These are phyloP conservation scores for Sarocladium oryzae DNA, from an alignment of 2,329 filamentous ascomycete genomes.

Conservation along the genomic window DNA sequence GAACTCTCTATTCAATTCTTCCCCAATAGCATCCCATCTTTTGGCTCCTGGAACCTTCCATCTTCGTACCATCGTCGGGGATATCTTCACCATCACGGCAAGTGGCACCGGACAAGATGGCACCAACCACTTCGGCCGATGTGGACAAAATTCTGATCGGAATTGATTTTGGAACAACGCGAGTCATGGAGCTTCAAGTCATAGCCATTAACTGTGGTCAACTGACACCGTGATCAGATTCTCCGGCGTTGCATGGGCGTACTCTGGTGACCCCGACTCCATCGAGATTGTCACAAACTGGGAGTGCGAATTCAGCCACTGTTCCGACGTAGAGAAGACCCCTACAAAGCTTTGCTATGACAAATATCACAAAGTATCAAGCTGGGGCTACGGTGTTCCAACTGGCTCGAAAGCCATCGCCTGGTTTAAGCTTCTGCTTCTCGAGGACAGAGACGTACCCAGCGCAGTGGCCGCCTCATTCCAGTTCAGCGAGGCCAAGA, in stretches of 20 bases:
- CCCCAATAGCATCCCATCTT: too few relatives aligned
- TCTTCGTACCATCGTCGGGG: too few relatives aligned
- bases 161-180: constrained; percentile 43
- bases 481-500: constrained; percentile 16
- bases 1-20: too few relatives aligned
- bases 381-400: constrained; percentile 28
- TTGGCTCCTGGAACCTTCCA: too few relatives aligned
- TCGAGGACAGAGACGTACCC: constrained; percentile 25
- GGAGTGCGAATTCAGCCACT: constrained; percentile 16
- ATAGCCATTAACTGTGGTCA: too few relatives aligned
- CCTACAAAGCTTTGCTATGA: constrained; percentile 22
- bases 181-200: too few relatives aligned
- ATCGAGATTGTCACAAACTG: constrained; percentile 27
- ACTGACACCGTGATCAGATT: constrained; percentile 18
- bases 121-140: background rate
- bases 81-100: too few relatives aligned
- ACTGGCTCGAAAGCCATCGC: constrained; percentile 17
- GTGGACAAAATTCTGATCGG: constrained; percentile 27
- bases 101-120: too few relatives aligned
- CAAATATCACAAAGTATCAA: rapidly evolving
- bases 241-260: constrained; percentile 35
- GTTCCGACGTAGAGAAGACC: constrained; percentile 24
- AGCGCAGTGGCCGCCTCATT: constrained; percentile 15
- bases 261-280: constrained; percentile 17
- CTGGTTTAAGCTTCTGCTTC: constrained; percentile 37